Evolutionary conservation across 345 rosid genomes (phyloP).

Genomic region (Aethionema arabicum): DNA sequence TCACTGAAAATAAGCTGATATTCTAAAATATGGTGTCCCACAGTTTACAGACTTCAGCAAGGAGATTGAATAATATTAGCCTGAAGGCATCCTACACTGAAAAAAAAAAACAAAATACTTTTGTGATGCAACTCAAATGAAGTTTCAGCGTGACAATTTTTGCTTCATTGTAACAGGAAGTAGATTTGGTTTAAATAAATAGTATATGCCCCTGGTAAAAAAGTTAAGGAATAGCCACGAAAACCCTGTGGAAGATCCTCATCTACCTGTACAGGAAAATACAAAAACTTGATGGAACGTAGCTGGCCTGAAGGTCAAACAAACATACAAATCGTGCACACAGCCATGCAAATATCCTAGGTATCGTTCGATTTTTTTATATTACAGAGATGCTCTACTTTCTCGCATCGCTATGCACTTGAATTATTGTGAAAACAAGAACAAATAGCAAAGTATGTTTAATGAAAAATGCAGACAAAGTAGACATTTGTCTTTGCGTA

Average conservation of each 20-base stretch:
- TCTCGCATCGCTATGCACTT: background rate
- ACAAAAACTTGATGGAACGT: constrained; percentile 18
- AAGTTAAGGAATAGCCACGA: constrained; percentile 17
- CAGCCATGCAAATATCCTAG: background rate
- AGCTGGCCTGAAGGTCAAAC: background rate
- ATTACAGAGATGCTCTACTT: no score
- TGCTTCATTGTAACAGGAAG: constrained; percentile 27
- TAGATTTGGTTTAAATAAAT: background rate
- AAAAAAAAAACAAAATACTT: background rate
- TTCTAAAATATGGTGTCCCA: background rate
- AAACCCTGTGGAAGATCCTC: constrained; percentile 17
- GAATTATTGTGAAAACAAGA: background rate
- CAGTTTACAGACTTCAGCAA: constrained; percentile 10
- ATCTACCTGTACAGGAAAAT: constrained; percentile 23
- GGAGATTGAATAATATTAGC: background rate
- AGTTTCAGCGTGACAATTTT: background rate
- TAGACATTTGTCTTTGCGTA: background rate
- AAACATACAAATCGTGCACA: constrained; percentile 15
- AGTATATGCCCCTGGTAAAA: background rate
- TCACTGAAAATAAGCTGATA: constrained; percentile 10
- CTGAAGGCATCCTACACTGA: constrained; percentile 11
- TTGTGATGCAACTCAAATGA: no score
- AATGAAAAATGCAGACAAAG: background rate
- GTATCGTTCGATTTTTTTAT: background rate
- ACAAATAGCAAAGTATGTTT: background rate